Conservation (phyloP, 371 early-diverging fungal genomes). For the Mucor sp. region DNA sequence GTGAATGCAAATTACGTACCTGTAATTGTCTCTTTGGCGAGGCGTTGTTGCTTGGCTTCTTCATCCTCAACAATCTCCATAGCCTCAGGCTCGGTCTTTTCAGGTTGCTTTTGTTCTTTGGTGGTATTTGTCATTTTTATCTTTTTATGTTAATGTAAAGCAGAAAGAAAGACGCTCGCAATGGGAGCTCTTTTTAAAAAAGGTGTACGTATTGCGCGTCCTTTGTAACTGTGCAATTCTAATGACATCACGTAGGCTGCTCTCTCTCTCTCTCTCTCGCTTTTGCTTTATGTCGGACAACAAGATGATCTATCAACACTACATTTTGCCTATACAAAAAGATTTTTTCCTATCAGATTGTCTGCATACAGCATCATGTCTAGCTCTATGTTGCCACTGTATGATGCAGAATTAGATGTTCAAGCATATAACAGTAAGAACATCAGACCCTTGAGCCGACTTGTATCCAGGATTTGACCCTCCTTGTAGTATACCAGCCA, state of each 20-base stretch:
- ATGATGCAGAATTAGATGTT: conserved; percentile 17
- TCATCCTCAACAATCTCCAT: conserved; percentile 53
- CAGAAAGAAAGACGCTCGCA: background rate
- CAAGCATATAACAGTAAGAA: conserved; percentile 21
- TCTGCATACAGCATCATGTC: background rate
- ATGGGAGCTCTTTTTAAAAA: conserved; percentile 4
- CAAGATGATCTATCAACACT: background rate
- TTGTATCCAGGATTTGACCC: background rate
- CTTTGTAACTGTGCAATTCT: background rate
- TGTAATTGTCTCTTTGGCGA: conserved; percentile 43
- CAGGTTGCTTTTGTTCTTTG: conserved; percentile 27
- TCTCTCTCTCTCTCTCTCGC: no score
- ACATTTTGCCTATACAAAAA: background rate
- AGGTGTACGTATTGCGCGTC: conserved; percentile 14
- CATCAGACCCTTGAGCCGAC: background rate
- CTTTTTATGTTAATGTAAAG: background rate
- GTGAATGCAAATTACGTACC: conserved; percentile 18
- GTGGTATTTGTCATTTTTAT: conserved; percentile 16
- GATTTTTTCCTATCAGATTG: background rate
- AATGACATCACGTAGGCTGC: conserved; percentile 6
- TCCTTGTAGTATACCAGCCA: conserved; percentile 15
- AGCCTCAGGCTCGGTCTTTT: conserved; percentile 29
- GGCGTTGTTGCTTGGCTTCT: conserved; percentile 39
- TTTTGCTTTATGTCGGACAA: background rate
- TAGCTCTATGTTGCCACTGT: conserved; percentile 1